Percentiles rank a stretch among this genome's conserved stretches.
Conservation (phyloP, 306 rosid genomes). For the Comarum palustre region DNA sequence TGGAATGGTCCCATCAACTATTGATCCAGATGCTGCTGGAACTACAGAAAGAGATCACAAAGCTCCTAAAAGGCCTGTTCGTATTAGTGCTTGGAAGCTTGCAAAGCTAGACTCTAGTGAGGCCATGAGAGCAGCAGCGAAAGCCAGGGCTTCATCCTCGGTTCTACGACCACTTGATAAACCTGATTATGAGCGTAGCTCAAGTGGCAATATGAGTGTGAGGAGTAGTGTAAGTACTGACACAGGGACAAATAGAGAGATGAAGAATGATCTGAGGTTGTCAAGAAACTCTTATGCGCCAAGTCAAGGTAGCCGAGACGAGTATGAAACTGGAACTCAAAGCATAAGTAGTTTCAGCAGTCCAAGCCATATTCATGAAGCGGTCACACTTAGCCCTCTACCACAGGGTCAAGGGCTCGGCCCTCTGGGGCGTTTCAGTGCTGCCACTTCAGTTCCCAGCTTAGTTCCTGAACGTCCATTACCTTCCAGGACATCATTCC, state of each 20-base stretch:
- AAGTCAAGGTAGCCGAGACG: constrained; percentile 87
- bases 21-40: constrained; percentile 93
- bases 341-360: constrained; percentile 96
- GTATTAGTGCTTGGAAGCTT: constrained; percentile 91
- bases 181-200: constrained; percentile 65
- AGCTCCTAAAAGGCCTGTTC: constrained; percentile 71
- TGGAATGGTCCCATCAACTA: constrained; percentile 92
- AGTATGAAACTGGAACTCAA: constrained; percentile 88
- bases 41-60: constrained; percentile 64
- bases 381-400: constrained; percentile 86
- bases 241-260: constrained; percentile 62
- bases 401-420: constrained; percentile 65
- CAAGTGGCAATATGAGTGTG: constrained; percentile 85
- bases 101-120: constrained; percentile 86
- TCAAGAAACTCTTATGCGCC: constrained; percentile 72
- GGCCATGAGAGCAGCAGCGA: constrained; percentile 85
- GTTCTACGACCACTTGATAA: constrained; percentile 79
- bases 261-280: constrained; percentile 53
- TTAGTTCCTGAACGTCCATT: constrained; percentile 56
- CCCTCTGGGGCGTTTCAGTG: constrained; percentile 58
- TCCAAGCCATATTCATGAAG: constrained; percentile 83
- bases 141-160: constrained; percentile 97
- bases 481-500: constrained; percentile 51
- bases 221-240: constrained; percentile 89
- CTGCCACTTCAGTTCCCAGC: constrained; percentile 52